Evolutionary conservation across 768 basidiomycete species (phyloP).

Genomic region (Boletus eberwhitei): DNA sequence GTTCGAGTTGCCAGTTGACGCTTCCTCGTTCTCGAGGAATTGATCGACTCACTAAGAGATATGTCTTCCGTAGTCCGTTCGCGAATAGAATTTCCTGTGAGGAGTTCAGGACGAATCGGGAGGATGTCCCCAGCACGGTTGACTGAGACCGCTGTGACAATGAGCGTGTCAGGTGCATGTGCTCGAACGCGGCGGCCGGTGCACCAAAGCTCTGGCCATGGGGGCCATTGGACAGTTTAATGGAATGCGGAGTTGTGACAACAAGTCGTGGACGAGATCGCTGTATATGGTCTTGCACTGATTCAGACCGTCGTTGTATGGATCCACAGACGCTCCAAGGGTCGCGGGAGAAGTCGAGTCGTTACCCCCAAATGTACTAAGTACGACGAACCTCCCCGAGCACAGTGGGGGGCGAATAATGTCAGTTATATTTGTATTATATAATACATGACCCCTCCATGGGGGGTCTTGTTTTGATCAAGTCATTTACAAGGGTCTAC

Average conservation of each 20-base stretch:
- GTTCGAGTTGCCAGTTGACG: slow-evolving; percentile 31
- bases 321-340: neutral
- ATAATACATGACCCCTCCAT: slow-evolving; percentile 8
- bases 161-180: neutral
- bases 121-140: slow-evolving; percentile 21
- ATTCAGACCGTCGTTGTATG: neutral
- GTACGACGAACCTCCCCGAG: neutral
- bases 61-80: too few species aligned
- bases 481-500: neutral
- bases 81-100: slow-evolving; percentile 44
- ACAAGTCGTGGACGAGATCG: neutral
- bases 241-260: too few species aligned
- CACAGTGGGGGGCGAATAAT: too few species aligned
- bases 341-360: slow-evolving; percentile 9
- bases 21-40: slow-evolving; percentile 42
- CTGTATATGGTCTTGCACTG: neutral
- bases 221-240: too few species aligned
- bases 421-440: slow-evolving; percentile 6
- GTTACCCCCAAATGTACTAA: neutral
- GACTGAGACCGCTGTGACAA: slow-evolving; percentile 19
- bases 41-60: slow-evolving; percentile 42
- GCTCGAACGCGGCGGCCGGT: neutral
- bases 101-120: slow-evolving; percentile 15
- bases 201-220: slow-evolving; percentile 26
- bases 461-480: slow-evolving; percentile 16